Conservation (phyloP, 2,329 filamentous ascomycete species). For the Mycogone perniciosa region DNA sequence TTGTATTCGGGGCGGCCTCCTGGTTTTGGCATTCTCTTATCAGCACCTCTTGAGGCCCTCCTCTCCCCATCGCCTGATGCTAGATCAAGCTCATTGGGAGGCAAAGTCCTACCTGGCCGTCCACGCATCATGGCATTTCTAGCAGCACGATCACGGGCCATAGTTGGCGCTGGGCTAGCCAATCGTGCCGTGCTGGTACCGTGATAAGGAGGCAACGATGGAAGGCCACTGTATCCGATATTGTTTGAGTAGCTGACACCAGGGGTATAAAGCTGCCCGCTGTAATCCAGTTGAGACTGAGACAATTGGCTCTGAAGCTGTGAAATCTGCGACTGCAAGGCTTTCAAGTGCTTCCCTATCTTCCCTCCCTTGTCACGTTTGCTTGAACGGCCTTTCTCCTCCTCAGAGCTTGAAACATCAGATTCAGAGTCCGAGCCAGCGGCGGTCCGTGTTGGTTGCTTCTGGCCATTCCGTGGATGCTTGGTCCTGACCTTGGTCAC, state of each 20-base stretch:
- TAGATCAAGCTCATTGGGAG: not conserved
- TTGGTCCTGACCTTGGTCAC: conserved; percentile 14
- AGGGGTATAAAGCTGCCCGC: not conserved
- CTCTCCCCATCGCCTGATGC: not conserved
- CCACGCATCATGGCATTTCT: not conserved
- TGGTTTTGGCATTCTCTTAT: not conserved
- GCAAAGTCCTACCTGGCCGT: not conserved
- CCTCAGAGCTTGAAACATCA: conserved; percentile 3
- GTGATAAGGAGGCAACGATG: not conserved
- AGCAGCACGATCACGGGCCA: not conserved
- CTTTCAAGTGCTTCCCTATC: conserved; percentile 20
- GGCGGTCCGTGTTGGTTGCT: conserved; percentile 11
- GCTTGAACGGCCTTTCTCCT: not conserved
- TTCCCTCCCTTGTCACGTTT: conserved; percentile 3
- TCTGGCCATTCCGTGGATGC: conserved; percentile 1
- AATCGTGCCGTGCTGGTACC: not conserved
- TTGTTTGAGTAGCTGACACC: not conserved
- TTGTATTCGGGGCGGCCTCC: conserved; percentile 33
- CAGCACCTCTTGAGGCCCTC: not conserved
- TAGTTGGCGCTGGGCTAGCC: not conserved
- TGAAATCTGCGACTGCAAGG: conserved; percentile 23
- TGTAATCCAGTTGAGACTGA: not conserved
- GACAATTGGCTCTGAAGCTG: conserved; percentile 21
- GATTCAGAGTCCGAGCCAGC: conserved; percentile 15
- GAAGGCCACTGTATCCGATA: not conserved